Evolutionary conservation across 148 eudicot genomes (phyloP).

Genomic region (Fallopia convolvulus): DNA sequence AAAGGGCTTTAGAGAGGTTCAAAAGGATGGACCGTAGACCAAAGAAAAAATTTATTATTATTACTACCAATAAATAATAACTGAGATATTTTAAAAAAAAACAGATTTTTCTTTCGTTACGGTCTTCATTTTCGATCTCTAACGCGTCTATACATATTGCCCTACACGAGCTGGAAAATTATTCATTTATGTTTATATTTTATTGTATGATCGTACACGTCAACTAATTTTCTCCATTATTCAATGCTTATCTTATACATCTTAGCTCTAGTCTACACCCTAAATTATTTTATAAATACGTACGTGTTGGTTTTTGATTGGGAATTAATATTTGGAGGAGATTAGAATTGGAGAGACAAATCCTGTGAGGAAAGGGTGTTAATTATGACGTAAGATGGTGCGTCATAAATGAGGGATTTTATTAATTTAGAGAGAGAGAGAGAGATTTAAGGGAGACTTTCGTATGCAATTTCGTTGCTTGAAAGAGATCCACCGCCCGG

Average conservation of each 20-base stretch:
- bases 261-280: background rate
- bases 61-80: background rate
- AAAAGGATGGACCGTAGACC: constrained; percentile 20
- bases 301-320: background rate
- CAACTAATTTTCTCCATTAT: background rate
- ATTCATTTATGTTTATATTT: background rate
- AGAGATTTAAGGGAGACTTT: background rate
- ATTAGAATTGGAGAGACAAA: background rate
- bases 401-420: background rate
- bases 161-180: background rate
- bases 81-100: background rate
- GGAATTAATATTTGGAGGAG: background rate
- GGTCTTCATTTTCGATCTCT: background rate
- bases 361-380: background rate
- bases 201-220: constrained; percentile 4
- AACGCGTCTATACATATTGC: constrained; percentile 6
- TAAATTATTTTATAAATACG: background rate
- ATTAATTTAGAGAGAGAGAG: no score
- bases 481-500: constrained; percentile 51
- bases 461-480: constrained; percentile 13
- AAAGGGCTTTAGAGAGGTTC: constrained; percentile 19
- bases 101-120: background rate
- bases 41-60: background rate
- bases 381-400: constrained; percentile 11
- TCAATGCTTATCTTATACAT: background rate